These are phyloP conservation scores for Oryza glumipatula DNA, from an alignment of 176 grass and related monocot species.

Conservation along the genomic window DNA sequence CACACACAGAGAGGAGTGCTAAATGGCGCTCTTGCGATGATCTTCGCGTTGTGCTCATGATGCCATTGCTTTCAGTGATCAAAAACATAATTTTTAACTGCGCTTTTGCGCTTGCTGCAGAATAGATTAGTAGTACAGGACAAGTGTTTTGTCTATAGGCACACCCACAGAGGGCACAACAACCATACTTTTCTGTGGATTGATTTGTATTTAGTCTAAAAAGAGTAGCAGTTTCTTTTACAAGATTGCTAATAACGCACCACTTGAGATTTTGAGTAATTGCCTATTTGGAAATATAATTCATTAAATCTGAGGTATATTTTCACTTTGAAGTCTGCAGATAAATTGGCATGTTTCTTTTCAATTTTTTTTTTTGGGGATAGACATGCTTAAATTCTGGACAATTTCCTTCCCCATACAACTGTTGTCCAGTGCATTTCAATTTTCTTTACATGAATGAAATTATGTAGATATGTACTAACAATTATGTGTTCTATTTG, in stretches of 20 bases:
- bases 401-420: not conserved
- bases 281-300: not conserved
- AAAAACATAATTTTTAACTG: constrained; percentile 11
- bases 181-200: not conserved
- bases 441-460: constrained; percentile 14
- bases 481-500: constrained; percentile 15
- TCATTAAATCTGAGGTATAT: not conserved
- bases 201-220: not conserved
- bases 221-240: not conserved
- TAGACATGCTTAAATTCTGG: not conserved
- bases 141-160: not conserved
- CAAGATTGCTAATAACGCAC: not conserved
- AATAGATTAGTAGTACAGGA: not conserved
- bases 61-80: constrained; percentile 28
- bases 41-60: constrained; percentile 23
- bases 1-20: not conserved
- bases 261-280: not conserved
- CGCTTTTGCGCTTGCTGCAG: constrained; percentile 11
- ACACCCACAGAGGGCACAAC: not conserved
- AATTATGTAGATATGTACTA: not conserved
- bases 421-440: not conserved
- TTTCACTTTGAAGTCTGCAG: not conserved
- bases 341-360: constrained; percentile 16
- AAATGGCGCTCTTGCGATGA: not conserved
- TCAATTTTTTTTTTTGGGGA: not conserved